Evolutionary conservation across 2,329 filamentous ascomycete genomes (phyloP).

Genomic region (Alternaria arborescens): DNA sequence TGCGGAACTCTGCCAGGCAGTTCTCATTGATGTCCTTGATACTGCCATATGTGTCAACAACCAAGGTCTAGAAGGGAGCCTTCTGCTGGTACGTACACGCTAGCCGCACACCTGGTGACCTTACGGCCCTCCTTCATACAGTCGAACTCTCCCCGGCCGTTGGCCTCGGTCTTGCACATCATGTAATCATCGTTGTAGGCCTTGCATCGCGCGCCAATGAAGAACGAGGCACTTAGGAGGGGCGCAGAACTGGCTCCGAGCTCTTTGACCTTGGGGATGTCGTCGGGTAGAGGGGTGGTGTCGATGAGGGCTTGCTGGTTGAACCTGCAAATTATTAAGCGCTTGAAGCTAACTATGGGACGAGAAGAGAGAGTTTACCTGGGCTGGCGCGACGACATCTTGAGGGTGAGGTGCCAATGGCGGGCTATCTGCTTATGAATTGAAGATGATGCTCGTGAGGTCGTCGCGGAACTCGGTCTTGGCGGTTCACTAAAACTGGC

Average conservation of each 20-base stretch:
- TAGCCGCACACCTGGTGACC: conserved; percentile 94
- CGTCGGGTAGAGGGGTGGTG: conserved; percentile 90
- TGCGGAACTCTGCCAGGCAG: conserved; percentile 89
- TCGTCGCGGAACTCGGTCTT: conserved; percentile 31
- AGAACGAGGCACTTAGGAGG: conserved; percentile 89
- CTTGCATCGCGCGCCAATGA: conserved; percentile 94
- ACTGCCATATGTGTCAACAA: conserved; percentile 57
- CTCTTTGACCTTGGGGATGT: conserved; percentile 92
- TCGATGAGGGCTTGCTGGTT: conserved; percentile 93
- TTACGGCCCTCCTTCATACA: conserved; percentile 96
- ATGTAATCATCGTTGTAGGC: conserved; percentile 99
- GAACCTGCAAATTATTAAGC: conserved; percentile 70
- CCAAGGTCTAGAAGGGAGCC: not conserved
- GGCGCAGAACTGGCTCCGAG: conserved; percentile 93
- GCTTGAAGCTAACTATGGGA: conserved; percentile 11
- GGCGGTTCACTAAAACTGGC: conserved; percentile 23
- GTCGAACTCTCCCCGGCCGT: conserved; percentile 88
- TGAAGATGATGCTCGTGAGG: conserved; percentile 31
- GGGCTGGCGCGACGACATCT: conserved; percentile 69
- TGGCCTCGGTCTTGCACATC: conserved; percentile 97
- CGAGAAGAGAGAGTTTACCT: conserved; percentile 55
- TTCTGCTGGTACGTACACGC: conserved; percentile 70
- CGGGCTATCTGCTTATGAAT: conserved; percentile 43
- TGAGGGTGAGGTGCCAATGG: conserved; percentile 54
- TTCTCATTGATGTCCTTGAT: conserved; percentile 95